phyloP scores from a whole-genome alignment of 176 grass and related monocot genomes.

The Cenchrus purpureus region DNA sequence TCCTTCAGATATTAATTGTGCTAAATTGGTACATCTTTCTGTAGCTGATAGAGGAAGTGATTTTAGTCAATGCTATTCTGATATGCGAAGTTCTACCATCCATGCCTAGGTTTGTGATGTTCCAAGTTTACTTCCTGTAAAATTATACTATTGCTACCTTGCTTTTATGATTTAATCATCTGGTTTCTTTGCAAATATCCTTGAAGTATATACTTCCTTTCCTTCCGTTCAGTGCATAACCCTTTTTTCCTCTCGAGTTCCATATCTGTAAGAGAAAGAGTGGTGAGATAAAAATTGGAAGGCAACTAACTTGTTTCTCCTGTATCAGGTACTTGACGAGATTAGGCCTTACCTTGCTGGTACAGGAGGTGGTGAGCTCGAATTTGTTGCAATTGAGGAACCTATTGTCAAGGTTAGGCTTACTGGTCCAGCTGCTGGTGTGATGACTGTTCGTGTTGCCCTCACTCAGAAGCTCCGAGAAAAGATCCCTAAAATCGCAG shows the following conservation, averaged over 20 bases:
- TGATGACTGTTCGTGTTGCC: constrained; percentile 93
- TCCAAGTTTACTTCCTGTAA: not conserved
- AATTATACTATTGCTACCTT: not conserved
- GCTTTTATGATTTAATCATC: not conserved
- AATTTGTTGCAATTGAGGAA: constrained; percentile 82
- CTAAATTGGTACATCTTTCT: not conserved
- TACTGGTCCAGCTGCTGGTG: constrained; percentile 76
- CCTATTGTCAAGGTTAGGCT: constrained; percentile 88
- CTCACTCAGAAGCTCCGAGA: constrained; percentile 95
- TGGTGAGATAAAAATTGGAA: not conserved
- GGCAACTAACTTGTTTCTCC: constrained; percentile 5
- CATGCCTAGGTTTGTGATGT: not conserved
- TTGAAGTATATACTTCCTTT: not conserved
- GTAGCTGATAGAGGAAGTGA: not conserved
- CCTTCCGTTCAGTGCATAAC: not conserved
- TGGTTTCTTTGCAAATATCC: not conserved
- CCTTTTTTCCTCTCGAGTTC: not conserved
- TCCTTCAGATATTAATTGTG: constrained; percentile 11
- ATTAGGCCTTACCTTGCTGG: constrained; percentile 96
- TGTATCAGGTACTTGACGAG: constrained; percentile 80
- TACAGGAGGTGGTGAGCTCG: constrained; percentile 87
- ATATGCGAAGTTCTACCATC: not conserved
- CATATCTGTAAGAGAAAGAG: not conserved
- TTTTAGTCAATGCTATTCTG: not conserved
- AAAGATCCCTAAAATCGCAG: constrained; percentile 86